Percentiles rank a stretch among this genome's conserved stretches.
These are phyloP conservation scores for Nicotiana benthamiana DNA, from an alignment of 257 asterid genomes.

Conservation along the genomic window DNA sequence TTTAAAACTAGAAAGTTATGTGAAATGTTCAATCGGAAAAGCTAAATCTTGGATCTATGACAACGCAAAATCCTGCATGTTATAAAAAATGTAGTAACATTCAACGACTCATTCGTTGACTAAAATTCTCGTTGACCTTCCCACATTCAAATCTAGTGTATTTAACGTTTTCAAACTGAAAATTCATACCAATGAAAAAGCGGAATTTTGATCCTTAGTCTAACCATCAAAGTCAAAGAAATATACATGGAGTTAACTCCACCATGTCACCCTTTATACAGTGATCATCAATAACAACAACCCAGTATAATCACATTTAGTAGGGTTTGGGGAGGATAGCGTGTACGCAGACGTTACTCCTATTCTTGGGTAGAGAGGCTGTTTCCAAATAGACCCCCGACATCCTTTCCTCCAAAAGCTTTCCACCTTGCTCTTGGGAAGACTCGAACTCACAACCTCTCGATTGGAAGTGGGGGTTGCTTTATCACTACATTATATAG, in stretches of 20 bases:
- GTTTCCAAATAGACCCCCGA: too few relatives aligned
- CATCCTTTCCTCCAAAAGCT: too few relatives aligned
- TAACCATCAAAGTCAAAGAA: neutral
- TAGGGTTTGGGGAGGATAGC: too few relatives aligned
- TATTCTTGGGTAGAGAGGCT: too few relatives aligned
- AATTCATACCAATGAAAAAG: neutral
- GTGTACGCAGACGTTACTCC: too few relatives aligned
- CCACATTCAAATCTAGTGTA: neutral
- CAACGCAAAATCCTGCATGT: neutral
- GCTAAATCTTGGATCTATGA: neutral
- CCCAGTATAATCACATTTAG: too few relatives aligned
- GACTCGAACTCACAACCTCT: too few relatives aligned
- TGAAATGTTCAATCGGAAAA: neutral
- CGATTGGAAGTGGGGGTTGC: too few relatives aligned
- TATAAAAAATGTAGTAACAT: neutral
- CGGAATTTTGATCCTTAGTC: neutral
- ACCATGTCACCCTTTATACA: neutral
- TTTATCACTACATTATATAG: too few relatives aligned
- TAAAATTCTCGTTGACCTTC: too few relatives aligned
- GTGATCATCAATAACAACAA: too few relatives aligned
- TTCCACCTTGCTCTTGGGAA: too few relatives aligned
- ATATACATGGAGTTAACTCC: neutral
- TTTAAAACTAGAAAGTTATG: neutral
- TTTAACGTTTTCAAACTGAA: neutral
- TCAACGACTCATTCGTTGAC: conserved; percentile 6